Base-by-base conservation (phyloP, 495 filamentous ascomycete genomes). In the Amniculicola lignicola region DNA sequence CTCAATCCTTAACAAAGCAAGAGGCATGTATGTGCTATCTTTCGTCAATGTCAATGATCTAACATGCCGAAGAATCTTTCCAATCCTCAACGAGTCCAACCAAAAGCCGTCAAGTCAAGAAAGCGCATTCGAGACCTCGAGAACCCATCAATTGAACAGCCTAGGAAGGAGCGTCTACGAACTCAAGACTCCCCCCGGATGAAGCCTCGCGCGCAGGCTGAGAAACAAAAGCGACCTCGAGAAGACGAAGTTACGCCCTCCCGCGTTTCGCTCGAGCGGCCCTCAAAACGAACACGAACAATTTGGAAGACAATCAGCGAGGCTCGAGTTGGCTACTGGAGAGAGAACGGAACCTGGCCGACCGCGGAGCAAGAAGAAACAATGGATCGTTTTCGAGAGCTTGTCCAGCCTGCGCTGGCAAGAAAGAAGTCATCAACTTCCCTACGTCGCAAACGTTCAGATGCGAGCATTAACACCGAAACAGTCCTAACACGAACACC, bases 151-250 rank as follows among this genome's bases (percentile, higher is more conserved):
- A 9, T n/a, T 33, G 9, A 33, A 9, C 9, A 33, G n/a, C n/a
- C n/a, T 9, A 7, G 9, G n/a, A 33, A n/a, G n/a, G n/a, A 33
- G 29, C 29, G 29, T 33, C 29, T 33, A 33, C 7, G 29, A n/a
- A 33, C 29, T 33, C 29, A n/a, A 33, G 29, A 33, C n/a, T n/a
- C n/a, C n/a, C n/a, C 29, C 29, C 29, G n/a, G n/a, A 33, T n/a
- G 29, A 33, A 33, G 9, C n/a, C 29, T 33, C n/a, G 29, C 29
- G 29, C 7, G 47, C 47, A 51, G 18, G 47, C 33, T n/a, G 27
- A 51, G 47, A 39, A n/a, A 16, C 47, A 4, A 51, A 51, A 51
- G 47, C 47, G 47, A 51, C 21, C 47, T 25, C 47, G 47, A n/a
- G n/a, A n/a, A 51, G 35, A 37, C 14, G 40, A 43, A 14, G 27